phyloP scores from a whole-genome alignment of 805 yeast species.

The Naumovozyma castellii region DNA sequence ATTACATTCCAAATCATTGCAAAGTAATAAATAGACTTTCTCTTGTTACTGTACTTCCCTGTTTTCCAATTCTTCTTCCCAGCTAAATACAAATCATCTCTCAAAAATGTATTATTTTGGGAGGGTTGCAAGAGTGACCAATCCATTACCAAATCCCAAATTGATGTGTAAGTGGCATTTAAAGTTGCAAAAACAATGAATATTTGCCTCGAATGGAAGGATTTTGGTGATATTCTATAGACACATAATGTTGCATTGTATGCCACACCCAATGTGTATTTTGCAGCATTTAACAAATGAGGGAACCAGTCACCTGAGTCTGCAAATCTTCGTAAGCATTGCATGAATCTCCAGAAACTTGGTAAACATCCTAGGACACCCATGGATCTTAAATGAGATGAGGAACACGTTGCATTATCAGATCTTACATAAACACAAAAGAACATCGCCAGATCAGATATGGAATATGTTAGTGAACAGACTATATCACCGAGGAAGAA shows the following conservation, averaged over 20 bases:
- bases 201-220: slow-evolving; percentile 35
- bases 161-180: slow-evolving; percentile 57
- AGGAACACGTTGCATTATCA: slow-evolving; percentile 54
- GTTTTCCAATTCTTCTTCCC: slow-evolving; percentile 29
- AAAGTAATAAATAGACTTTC: slow-evolving; percentile 48
- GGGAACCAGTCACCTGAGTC: slow-evolving; percentile 97
- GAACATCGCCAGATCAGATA: slow-evolving; percentile 77
- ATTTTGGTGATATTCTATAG: slow-evolving; percentile 43
- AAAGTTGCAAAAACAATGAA: slow-evolving; percentile 67
- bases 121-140: slow-evolving; percentile 75
- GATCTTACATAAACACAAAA: slow-evolving; percentile 65
- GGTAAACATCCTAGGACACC: slow-evolving; percentile 84
- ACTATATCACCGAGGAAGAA: slow-evolving; percentile 88
- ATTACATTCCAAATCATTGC: slow-evolving; percentile 69
- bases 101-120: slow-evolving; percentile 46
- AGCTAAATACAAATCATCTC: slow-evolving; percentile 66
- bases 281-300: slow-evolving; percentile 79
- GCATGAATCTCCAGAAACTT: slow-evolving; percentile 81
- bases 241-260: slow-evolving; percentile 68
- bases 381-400: slow-evolving; percentile 62
- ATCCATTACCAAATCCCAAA: slow-evolving; percentile 94
- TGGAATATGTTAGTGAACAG: slow-evolving; percentile 78
- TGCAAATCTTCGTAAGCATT: slow-evolving; percentile 81
- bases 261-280: slow-evolving; percentile 57
- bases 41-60: slow-evolving; percentile 21